These are phyloP conservation scores for Exophiala phaeomuriformis DNA, from an alignment of 2,329 filamentous ascomycete genomes.

Conservation along the genomic window DNA sequence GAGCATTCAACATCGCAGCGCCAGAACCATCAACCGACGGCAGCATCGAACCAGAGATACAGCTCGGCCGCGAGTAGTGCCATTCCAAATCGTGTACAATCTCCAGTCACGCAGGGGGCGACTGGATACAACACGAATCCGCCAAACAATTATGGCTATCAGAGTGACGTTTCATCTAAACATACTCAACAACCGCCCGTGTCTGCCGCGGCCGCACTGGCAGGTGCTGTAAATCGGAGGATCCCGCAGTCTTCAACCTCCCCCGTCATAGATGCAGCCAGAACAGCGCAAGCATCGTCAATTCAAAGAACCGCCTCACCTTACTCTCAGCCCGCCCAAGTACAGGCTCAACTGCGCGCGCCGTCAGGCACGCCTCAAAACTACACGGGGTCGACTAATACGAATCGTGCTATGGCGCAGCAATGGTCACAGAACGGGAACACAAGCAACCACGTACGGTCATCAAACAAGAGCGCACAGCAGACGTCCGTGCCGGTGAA, in stretches of 20 bases:
- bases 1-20: slow-evolving; percentile 15
- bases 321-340: slow-evolving; percentile 4
- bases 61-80: background rate
- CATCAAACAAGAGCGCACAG: background rate
- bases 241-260: slow-evolving; percentile 15
- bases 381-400: background rate
- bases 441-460: slow-evolving; percentile 1
- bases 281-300: background rate
- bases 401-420: background rate
- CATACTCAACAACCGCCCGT: slow-evolving; percentile 10
- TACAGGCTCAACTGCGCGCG: slow-evolving; percentile 2
- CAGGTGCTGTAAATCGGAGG: slow-evolving; percentile 17
- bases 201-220: slow-evolving; percentile 20
- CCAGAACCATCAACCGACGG: slow-evolving; percentile 6
- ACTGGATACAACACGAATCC: slow-evolving; percentile 3
- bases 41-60: background rate
- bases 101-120: slow-evolving; percentile 7
- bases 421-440: slow-evolving; percentile 1
- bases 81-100: slow-evolving; percentile 10
- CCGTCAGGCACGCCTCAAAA: slow-evolving; percentile 1
- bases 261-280: slow-evolving; percentile 4
- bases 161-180: slow-evolving; percentile 8
- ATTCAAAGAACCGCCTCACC: slow-evolving; percentile 16
- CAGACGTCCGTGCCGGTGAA: slow-evolving; percentile 5
- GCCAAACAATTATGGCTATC: slow-evolving; percentile 2